Evolutionary conservation across 805 yeast species (phyloP).

Genomic region (Ogataea pignaliae): DNA sequence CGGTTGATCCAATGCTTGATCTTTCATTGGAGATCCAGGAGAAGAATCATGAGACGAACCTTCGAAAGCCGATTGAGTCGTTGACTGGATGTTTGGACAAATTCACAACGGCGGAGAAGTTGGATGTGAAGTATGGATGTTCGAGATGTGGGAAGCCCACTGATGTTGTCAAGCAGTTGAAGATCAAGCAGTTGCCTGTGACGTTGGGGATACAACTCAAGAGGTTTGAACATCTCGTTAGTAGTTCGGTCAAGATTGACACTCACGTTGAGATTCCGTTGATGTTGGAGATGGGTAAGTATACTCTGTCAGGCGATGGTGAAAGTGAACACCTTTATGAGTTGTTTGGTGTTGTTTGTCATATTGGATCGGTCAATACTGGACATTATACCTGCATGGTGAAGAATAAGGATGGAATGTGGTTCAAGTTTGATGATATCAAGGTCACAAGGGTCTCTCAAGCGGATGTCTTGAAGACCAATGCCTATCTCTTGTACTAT

Average conservation of each 20-base stretch:
- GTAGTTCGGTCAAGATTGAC: conserved; percentile 66
- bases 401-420: conserved; percentile 66
- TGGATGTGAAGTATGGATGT: conserved; percentile 75
- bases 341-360: conserved; percentile 81
- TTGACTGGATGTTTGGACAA: conserved; percentile 65
- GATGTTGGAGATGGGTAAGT: conserved; percentile 66
- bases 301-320: conserved; percentile 27
- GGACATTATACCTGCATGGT: conserved; percentile 89
- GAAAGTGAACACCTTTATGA: conserved; percentile 47
- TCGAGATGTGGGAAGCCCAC: conserved; percentile 56
- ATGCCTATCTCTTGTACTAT: conserved; percentile 79
- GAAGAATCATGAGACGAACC: conserved; percentile 20
- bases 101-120: conserved; percentile 72
- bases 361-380: conserved; percentile 88
- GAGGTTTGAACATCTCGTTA: conserved; percentile 59
- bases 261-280: conserved; percentile 69
- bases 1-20: conserved; percentile 88
- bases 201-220: conserved; percentile 83
- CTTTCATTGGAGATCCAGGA: conserved; percentile 69
- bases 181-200: conserved; percentile 65
- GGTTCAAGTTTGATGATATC: conserved; percentile 93
- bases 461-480: conserved; percentile 61
- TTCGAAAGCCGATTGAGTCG: conserved; percentile 22
- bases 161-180: conserved; percentile 67
- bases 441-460: conserved; percentile 63